A percentile compares a stretch with the other conserved stretches of the same genome.
Conservation (phyloP, 2,329 filamentous ascomycete genomes). For the Cordyceps cicadae region DNA sequence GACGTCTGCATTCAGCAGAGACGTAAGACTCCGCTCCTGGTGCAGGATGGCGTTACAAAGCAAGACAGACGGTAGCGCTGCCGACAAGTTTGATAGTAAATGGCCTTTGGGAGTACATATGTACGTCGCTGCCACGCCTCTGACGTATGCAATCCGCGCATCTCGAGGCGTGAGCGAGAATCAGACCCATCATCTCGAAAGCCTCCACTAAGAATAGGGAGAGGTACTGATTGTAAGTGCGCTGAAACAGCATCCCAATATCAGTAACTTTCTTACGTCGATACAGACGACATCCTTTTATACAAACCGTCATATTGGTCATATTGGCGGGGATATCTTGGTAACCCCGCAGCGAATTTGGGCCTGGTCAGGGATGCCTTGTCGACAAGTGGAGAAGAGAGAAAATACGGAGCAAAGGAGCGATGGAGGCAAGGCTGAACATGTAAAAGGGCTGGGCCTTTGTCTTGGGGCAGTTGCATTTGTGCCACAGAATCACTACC, state of each 20-base stretch:
- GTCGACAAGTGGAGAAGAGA: not conserved
- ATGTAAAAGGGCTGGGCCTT: not conserved
- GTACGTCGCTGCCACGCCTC: not conserved
- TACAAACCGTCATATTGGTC: no score
- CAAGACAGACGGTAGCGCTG: not conserved
- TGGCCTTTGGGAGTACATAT: not conserved
- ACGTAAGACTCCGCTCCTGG: not conserved
- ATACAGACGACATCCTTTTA: no score
- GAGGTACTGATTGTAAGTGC: not conserved
- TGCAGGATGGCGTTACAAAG: not conserved
- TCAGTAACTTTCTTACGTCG: no score
- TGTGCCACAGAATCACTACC: not conserved
- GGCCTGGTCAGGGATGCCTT: not conserved
- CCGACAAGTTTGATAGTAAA: not conserved
- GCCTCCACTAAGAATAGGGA: not conserved
- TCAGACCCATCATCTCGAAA: not conserved
- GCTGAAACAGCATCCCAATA: no score
- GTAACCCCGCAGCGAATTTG: not conserved
- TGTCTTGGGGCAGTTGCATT: not conserved
- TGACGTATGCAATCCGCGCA: not conserved
- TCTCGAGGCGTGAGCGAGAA: not conserved
- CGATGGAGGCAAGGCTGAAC: not conserved
- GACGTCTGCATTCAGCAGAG: not conserved
- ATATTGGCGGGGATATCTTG: no score
- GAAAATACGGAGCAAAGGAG: not conserved